Conservation (phyloP, 2,329 filamentous ascomycete genomes). For the Fusarium sororula region DNA sequence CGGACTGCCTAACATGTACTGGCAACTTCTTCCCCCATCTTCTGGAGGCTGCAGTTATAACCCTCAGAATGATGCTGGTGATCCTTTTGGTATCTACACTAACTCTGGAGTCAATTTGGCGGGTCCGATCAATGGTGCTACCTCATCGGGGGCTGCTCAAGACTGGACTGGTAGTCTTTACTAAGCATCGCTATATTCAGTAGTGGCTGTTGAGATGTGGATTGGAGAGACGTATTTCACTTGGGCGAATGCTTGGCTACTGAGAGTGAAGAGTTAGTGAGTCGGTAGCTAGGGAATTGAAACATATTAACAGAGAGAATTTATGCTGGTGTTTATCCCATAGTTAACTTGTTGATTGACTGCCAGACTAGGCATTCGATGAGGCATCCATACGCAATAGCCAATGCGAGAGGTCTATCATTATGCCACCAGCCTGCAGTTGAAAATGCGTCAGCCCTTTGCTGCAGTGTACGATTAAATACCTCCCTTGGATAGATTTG, state of each 20-base stretch:
- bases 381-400: neutral
- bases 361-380: too few species aligned
- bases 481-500: too few species aligned
- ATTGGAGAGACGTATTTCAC: too few species aligned
- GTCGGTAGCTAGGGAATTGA: fast-evolving
- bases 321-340: too few species aligned
- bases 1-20: neutral
- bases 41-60: neutral
- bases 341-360: neutral
- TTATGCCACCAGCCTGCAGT: neutral
- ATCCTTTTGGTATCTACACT: neutral
- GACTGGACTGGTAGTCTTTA: neutral
- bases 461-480: too few species aligned
- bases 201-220: too few species aligned
- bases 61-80: neutral
- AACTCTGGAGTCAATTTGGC: neutral
- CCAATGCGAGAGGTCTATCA: too few species aligned
- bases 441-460: too few species aligned
- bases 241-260: fast-evolving
- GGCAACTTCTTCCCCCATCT: neutral
- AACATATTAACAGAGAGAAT: fast-evolving
- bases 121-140: neutral
- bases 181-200: neutral
- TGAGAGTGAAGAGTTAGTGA: fast-evolving
- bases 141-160: neutral